Percentiles rank a stretch among this genome's conserved stretches.
Conservation (phyloP, 768 basidiomycete genomes). For the Rhodosporidiobolus odoratus region DNA sequence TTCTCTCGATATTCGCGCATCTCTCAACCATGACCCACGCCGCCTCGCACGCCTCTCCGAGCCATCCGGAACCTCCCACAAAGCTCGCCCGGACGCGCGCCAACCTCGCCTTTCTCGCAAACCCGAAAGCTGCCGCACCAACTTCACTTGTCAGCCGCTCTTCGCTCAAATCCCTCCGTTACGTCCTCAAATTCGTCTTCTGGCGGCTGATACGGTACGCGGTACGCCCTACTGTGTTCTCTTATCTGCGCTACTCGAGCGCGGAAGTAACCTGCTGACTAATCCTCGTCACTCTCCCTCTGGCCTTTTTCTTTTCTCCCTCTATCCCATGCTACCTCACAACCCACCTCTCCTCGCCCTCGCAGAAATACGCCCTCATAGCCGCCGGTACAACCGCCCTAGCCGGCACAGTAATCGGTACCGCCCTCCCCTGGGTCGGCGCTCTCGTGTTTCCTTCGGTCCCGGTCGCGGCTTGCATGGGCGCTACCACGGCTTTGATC, state of each 20-base stretch:
- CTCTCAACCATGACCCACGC: background rate
- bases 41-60: background rate
- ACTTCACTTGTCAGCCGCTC: conserved; percentile 22
- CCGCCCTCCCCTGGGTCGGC: conserved; percentile 26
- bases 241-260: no score
- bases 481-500: conserved; percentile 20
- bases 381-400: conserved; percentile 22
- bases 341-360: background rate
- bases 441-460: conserved; percentile 22
- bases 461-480: conserved; percentile 25
- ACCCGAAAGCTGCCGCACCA: background rate
- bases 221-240: conserved; percentile 1
- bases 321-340: background rate
- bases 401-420: conserved; percentile 20
- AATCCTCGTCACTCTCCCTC: background rate
- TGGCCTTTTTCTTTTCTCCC: background rate
- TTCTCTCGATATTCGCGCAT: no score
- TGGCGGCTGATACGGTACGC: conserved; percentile 30
- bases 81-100: background rate
- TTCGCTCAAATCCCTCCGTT: conserved; percentile 16
- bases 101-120: conserved; percentile 22
- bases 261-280: background rate
- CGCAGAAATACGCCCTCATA: conserved; percentile 29
- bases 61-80: background rate
- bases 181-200: conserved; percentile 26